These are phyloP conservation scores for Bocquillonia castaneifolia DNA, from an alignment of 441 rosid species.

Conservation along the genomic window DNA sequence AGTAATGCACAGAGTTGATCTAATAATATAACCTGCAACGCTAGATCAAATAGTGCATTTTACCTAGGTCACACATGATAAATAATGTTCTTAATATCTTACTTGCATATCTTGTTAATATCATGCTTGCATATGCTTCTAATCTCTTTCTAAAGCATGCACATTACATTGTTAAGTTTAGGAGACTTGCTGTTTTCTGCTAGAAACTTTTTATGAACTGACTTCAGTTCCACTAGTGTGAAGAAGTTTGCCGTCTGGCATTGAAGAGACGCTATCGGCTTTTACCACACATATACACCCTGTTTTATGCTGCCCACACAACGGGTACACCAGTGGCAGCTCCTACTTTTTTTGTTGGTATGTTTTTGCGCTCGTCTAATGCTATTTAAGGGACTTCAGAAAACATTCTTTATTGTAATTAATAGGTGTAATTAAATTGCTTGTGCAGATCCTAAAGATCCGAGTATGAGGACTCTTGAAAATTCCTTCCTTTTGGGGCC, in stretches of 20 bases:
- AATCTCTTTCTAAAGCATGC: neutral
- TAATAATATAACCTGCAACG: neutral
- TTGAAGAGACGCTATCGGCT: constrained; percentile 88
- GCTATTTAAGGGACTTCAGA: constrained; percentile 14
- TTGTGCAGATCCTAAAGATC: constrained; percentile 72
- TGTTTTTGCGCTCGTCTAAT: constrained; percentile 21
- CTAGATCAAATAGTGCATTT: neutral
- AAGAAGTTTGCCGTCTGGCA: constrained; percentile 90
- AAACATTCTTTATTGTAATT: constrained; percentile 9
- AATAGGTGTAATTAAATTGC: constrained; percentile 11
- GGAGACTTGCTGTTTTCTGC: constrained; percentile 13
- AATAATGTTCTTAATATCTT: neutral
- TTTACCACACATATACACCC: constrained; percentile 79
- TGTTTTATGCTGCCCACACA: constrained; percentile 83
- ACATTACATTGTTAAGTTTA: neutral
- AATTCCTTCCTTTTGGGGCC: constrained; percentile 88
- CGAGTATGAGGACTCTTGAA: constrained; percentile 60
- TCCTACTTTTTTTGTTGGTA: constrained; percentile 86
- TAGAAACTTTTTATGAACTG: constrained; percentile 2
- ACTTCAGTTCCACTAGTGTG: constrained; percentile 53
- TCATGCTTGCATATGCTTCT: neutral
- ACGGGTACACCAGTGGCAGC: constrained; percentile 75
- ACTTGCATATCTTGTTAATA: neutral
- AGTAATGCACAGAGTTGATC: neutral
- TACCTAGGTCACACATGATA: neutral